Evolutionary conservation across 148 eudicot genomes (phyloP), one percentile per base, ranked within the genome.

Genomic region (Heliamphora exappendiculata): DNA sequence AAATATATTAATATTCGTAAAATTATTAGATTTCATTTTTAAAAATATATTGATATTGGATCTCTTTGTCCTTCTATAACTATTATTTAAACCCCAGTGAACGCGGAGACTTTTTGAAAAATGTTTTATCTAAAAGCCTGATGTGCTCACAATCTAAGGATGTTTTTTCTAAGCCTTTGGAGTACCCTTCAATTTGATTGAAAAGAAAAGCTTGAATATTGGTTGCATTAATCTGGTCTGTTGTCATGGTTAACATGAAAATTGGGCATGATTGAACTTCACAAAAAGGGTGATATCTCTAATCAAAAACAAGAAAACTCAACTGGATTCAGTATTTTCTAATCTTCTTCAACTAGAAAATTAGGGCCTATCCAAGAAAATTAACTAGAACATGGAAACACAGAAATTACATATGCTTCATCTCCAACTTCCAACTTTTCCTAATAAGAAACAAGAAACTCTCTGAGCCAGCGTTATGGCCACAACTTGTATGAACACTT

Each of bases 401-500:
- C 1, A 49, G 24, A 49, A 49, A 14, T 20, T 68, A 49, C 55
- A 8, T 31, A 70, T 17, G 28, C 0, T 8, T 20, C 28, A 24
- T 70, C 57, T 31, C 57, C 58, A 70, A 28, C 55, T 69, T 26
- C 57, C 73, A 20, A 47, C 16, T 14, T 29, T n/a, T n/a, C n/a
- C n/a, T n/a, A n/a, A n/a, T n/a, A n/a, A n/a, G n/a, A 22, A 26
- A 57, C 31, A 57, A 6, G 22, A 49, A 49, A 9, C 58, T 20
- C 58, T 29, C 58, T 47, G 37, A 36, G 7, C 59, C 47, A 34
- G 14, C 81, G 66, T 58, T 72, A 26, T 3, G 24, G 67, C 54
- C 51, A 24, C 76, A 62, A 28, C 22, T 67, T 29, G 55, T 51
- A 53, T 65, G 53, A 42, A 50, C 77, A 78, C 24, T 28, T 26